Evolutionary conservation across 2,329 filamentous ascomycete genomes (phyloP).

Genomic region (Botryotinia globosa): DNA sequence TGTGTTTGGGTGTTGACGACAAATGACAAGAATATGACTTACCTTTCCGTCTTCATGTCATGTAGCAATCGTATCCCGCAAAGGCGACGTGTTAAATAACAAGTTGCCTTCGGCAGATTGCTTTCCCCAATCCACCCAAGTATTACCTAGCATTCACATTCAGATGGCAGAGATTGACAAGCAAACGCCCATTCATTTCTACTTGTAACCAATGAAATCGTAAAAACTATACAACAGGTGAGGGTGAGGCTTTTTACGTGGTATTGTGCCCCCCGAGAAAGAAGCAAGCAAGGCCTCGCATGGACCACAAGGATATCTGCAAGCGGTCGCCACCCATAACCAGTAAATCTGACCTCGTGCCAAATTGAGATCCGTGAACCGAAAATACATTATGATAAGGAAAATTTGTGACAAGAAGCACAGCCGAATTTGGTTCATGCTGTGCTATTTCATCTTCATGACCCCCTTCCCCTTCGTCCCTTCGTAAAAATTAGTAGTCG

Average conservation of each 20-base stretch:
- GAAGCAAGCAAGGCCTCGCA: conserved; percentile 26
- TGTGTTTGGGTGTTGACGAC: conserved; percentile 4
- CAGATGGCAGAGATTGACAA: conserved; percentile 25
- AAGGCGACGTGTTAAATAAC: conserved; percentile 26
- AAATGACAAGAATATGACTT: conserved; percentile 25
- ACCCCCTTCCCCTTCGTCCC: conserved; percentile 13
- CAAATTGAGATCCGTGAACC: conserved; percentile 22
- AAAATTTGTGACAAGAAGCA: conserved; percentile 21
- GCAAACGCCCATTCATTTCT: conserved; percentile 30
- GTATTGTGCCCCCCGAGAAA: conserved; percentile 26
- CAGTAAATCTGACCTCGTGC: conserved; percentile 26
- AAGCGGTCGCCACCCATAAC: conserved; percentile 24
- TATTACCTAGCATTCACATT: conserved; percentile 23
- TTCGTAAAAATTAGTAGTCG: conserved; percentile 18
- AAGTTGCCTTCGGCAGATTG: conserved; percentile 22
- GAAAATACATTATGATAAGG: conserved; percentile 24
- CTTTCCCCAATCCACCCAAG: conserved; percentile 13
- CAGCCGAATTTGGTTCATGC: conserved; percentile 12
- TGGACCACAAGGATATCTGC: conserved; percentile 23
- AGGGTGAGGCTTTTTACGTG: conserved; percentile 25
- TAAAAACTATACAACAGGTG: conserved; percentile 28
- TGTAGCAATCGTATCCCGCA: conserved; percentile 24
- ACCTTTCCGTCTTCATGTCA: conserved; percentile 29
- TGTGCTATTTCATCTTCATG: conserved; percentile 20
- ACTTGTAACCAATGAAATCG: conserved; percentile 27